Base-by-base conservation (phyloP, 1,284 basidiomycete genomes). In the Thecaphora thlaspeos region DNA sequence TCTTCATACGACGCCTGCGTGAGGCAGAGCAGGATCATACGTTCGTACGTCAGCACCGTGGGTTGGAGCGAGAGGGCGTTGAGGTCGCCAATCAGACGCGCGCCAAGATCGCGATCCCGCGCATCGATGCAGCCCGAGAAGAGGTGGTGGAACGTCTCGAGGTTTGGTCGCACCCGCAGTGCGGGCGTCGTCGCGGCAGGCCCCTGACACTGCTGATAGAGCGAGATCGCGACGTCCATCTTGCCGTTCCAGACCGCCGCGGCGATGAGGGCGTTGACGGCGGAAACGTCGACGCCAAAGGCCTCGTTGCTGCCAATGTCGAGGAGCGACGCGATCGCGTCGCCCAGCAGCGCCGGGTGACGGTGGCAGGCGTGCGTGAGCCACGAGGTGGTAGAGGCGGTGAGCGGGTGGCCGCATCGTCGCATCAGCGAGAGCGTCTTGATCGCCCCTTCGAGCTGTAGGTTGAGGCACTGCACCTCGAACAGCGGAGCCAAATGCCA, bases 401-500 rank as follows among this genome's bases (percentile, higher is more conserved):
- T 50, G 17, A 62, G 43, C 8, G 17, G 21, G 32, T 51, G 41
- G 2, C 49, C 52, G 2, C 43, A 48, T 14, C 30, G 24, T 4
- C 45, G 19, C 42, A 58, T 49, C 7, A 24, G 48, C 9, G 34
- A 26, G 17, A 68, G 36, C 9, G 57, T 49, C 19, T 41, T 43
- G 24, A 74, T 41, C 1, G 68, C 71, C 1, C 47, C 70, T 2
- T 36, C 44, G 23, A 68, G 67, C 36, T 64, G 49, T 0, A 21
- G 34, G 1, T 56, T 41, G 19, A 36, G 53, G 42, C 69, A 71
- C 15, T 67, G 58, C 0, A 69, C 64, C 41, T 73, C 69, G 11
- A 71, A 62, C 2, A 70, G 57, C 8, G 71, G 65, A 14, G 60
- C 46, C 24, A 75, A 32, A 22, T 71, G 69, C 61, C 67, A 68